phyloP scores from a whole-genome alignment of 202 grass and related monocot genomes.

The Schoenoplectus triqueter region DNA sequence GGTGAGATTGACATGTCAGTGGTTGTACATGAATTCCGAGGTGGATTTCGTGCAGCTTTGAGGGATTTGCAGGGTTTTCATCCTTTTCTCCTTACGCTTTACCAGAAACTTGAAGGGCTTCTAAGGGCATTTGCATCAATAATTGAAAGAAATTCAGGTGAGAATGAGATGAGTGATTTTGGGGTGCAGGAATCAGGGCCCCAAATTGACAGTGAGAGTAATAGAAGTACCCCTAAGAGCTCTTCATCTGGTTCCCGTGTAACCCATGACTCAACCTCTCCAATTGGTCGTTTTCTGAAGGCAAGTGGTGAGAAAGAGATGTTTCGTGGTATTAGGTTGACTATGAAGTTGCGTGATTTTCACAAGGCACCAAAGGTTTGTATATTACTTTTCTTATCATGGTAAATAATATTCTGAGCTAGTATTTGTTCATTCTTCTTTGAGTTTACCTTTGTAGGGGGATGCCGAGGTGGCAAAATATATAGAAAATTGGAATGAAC shows the following conservation, averaged over 20 bases:
- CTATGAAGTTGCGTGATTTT: slow-evolving; percentile 90
- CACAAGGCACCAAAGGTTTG: slow-evolving; percentile 76
- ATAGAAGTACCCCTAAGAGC: slow-evolving; percentile 52
- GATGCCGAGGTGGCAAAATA: slow-evolving; percentile 75
- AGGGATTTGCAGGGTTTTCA: slow-evolving; percentile 86
- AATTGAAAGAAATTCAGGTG: slow-evolving; percentile 71
- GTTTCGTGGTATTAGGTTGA: slow-evolving; percentile 73
- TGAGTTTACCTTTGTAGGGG: slow-evolving; percentile 44
- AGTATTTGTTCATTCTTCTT: slow-evolving; percentile 23
- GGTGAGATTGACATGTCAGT: slow-evolving; percentile 56
- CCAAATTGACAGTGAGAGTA: slow-evolving; percentile 47
- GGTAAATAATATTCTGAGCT: neutral
- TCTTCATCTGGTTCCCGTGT: slow-evolving; percentile 65
- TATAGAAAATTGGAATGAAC: slow-evolving; percentile 85
- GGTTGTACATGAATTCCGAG: slow-evolving; percentile 81
- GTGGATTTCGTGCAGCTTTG: slow-evolving; percentile 84
- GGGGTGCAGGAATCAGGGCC: slow-evolving; percentile 49
- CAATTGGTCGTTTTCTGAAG: slow-evolving; percentile 60
- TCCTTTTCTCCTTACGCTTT: slow-evolving; percentile 87
- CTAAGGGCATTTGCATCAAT: slow-evolving; percentile 74
- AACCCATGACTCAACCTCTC: slow-evolving; percentile 75
- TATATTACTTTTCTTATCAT: slow-evolving; percentile 16
- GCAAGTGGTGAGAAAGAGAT: slow-evolving; percentile 61
- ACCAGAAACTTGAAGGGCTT: slow-evolving; percentile 86
- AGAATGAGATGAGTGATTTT: slow-evolving; percentile 63